These are phyloP conservation scores for Chlamydomonas incerta DNA, from an alignment of 139 green algal species.

Conservation along the genomic window DNA sequence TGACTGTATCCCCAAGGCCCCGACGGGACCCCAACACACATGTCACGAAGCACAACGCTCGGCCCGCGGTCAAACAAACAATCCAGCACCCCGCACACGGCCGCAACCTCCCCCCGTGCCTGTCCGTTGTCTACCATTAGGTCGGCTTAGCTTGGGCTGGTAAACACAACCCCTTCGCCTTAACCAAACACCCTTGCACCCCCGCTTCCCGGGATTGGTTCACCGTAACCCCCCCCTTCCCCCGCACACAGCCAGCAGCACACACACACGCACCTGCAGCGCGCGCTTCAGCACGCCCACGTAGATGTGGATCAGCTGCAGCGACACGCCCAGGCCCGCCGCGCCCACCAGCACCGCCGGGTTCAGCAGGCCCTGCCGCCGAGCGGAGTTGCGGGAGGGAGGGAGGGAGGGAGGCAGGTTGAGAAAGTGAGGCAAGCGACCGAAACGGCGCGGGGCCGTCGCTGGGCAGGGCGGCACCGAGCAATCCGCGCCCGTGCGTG, in stretches of 20 bases:
- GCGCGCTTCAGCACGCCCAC: slow-evolving; percentile 81
- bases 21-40: too few relatives aligned
- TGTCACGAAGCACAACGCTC: too few relatives aligned
- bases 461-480: not conserved
- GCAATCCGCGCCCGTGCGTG: not conserved
- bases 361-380: not conserved
- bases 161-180: too few relatives aligned
- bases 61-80: too few relatives aligned
- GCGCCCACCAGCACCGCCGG: slow-evolving; percentile 2
- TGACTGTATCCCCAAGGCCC: too few relatives aligned
- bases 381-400: not conserved
- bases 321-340: slow-evolving; percentile 74
- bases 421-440: not conserved
- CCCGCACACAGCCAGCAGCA: not conserved
- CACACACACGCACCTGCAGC: slow-evolving; percentile 59
- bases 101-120: too few relatives aligned
- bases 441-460: not conserved
- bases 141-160: too few relatives aligned
- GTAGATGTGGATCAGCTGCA: slow-evolving; percentile 95
- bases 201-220: not conserved
- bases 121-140: too few relatives aligned
- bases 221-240: not conserved
- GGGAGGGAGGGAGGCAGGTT: not conserved
- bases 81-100: too few relatives aligned
- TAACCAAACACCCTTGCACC: too few relatives aligned